Percentiles rank a stretch among this genome's conserved stretches.
Conservation (phyloP, 2,329 filamentous ascomycete genomes). For the Cercospora zeae-maydis region DNA sequence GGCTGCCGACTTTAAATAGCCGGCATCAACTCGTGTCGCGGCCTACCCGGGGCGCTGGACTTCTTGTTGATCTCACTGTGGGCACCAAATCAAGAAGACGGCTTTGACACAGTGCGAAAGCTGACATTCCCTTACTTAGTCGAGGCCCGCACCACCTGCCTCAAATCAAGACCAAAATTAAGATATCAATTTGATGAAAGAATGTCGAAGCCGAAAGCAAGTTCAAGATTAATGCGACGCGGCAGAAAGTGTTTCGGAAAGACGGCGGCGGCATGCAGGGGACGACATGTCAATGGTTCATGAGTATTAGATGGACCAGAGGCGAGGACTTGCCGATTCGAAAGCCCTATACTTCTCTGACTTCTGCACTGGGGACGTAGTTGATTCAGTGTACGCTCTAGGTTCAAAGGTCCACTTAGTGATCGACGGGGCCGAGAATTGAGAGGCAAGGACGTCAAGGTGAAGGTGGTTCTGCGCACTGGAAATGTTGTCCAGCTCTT, state of each 20-base stretch:
- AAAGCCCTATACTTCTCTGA: background rate
- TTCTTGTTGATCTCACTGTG: background rate
- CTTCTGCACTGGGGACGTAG: background rate
- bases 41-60: too few relatives aligned
- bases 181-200: slow-evolving; percentile 17
- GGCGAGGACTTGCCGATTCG: background rate
- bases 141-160: background rate
- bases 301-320: background rate
- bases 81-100: background rate
- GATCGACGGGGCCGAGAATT: background rate
- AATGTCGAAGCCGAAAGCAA: background rate
- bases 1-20: too few relatives aligned
- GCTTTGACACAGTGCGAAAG: background rate
- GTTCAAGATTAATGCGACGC: background rate
- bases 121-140: background rate
- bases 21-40: too few relatives aligned
- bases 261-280: background rate
- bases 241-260: background rate
- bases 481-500: background rate
- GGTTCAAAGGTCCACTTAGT: background rate
- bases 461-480: background rate
- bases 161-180: slow-evolving; percentile 8
- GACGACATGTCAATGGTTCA: background rate
- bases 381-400: background rate
- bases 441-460: background rate